Base-by-base conservation (phyloP, 768 basidiomycete species). In the Tylopilus cervinicoccineus region DNA sequence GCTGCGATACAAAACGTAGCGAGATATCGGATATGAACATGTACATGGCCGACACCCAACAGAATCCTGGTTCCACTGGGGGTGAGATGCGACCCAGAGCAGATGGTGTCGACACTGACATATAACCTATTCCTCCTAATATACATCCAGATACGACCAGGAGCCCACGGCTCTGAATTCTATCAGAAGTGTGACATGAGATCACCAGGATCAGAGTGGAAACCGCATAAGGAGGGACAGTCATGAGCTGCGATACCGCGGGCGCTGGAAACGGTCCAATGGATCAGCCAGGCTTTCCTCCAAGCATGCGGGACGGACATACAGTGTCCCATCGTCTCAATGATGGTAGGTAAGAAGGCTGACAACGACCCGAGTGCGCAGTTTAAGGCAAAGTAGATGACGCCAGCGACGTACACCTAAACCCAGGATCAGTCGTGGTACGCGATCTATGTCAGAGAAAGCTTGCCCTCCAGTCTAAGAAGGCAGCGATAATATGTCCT, bases 321-420 rank as follows among this genome's bases (percentile, higher is more conserved):
- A 77, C 76, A 71, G 57, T 68, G 69, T 8, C 73, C 76, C 60
- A 77, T 75, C 0, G 75, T 77, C 51, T 66, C 70, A 24, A 81
- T 76, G 55, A 81, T 78, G 0, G 77, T 80, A 2, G 79, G 79
- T 19, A 80, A 62, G 63, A 80, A 80, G 1, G 79, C 76, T 3
- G 74, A 72, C 8, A 75, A 67, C 7, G 78, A 77, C 16, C 76
- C 72, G 0, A 77, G 66, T 11, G 79, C 75, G 44, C 70, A 71
- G 51, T 76, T 75, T 7, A 73, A 63, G 14, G 72, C 77, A 49
- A 79, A 77, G 56, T 74, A 76, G 24, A 77, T 68, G 27, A 77
- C 57, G 1, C 76, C 76, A n/a, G 68, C 76, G 13, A 68, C 53
- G 38, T 78, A 78, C n/a, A 76, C 61, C 65, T 67, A 36, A 33